Percentiles rank a stretch among this genome's conserved stretches.
Evolutionary conservation across 75 land plant species (phyloP).

Genomic region (Pinus tabuliformis): DNA sequence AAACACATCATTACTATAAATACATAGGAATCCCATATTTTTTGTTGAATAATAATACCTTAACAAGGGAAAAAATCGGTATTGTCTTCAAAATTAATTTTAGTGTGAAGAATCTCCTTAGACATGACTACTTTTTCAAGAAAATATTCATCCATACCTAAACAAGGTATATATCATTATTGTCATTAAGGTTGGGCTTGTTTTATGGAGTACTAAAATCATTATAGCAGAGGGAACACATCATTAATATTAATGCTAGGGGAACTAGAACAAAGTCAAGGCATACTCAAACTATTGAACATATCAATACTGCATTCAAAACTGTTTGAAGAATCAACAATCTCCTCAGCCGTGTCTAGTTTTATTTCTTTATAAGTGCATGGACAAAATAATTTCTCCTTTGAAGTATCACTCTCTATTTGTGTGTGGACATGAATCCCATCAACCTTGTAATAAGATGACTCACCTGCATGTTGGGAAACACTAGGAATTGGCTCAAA

Average conservation of each 20-base stretch:
- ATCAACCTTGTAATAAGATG: too few relatives aligned
- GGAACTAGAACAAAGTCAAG: not conserved
- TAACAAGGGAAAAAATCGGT: not conserved
- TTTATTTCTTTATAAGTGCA: not conserved
- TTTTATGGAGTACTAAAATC: not conserved
- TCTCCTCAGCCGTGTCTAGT: not conserved
- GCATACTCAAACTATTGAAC: not conserved
- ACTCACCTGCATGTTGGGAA: not conserved
- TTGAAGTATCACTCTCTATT: not conserved
- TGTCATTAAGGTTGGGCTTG: not conserved
- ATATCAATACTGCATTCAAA: not conserved
- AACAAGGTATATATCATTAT: not conserved
- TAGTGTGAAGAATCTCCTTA: not conserved
- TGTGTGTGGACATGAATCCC: too few relatives aligned
- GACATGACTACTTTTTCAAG: not conserved
- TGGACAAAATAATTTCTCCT: not conserved
- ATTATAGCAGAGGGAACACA: not conserved
- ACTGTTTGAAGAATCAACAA: not conserved
- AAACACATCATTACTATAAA: too few relatives aligned
- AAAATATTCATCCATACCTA: not conserved
- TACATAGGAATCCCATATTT: too few relatives aligned
- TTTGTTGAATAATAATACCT: not conserved
- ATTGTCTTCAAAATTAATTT: not conserved
- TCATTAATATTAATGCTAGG: too few relatives aligned
- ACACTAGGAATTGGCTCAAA: not conserved